Evolutionary conservation across 148 eudicot genomes (phyloP), one percentile per base, ranked within the genome.

Genomic region (Fallopia convolvulus): DNA sequence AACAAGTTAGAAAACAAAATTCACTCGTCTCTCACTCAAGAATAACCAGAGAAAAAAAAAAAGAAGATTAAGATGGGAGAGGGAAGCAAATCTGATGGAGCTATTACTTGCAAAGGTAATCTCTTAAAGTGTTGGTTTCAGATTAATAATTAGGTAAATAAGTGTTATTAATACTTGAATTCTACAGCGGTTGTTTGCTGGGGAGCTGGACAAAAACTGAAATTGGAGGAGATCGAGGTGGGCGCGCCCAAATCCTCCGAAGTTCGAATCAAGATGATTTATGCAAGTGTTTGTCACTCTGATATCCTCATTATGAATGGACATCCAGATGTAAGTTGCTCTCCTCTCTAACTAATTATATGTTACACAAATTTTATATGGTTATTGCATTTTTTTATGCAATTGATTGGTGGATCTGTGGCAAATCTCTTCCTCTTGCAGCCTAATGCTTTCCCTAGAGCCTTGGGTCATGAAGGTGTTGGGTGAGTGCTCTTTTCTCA

Each of bases 391-490:
- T 44, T 9, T 6, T 44, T 44, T 44, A 9, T 9, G 39, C 3
- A 9, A 56, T 20, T 30, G n/a, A 36, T 15, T 26, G 46, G 36
- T 68, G 40, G 71, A 33, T 68, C 18, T n/a, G 60, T 17, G 10
- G 20, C 21, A 10, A 76, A 17, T 61, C 18, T 36, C 58, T 33
- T 18, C 6, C 33, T 76, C 71, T 17, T 21, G 14, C 81, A 88
- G 87, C 83, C 85, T 44, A 23, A 36, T 13, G 42, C 79, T 52
- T 86, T 77, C 77, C 90, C 90, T 0, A 83, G 90, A 75, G 80
- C 80, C 72, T 78, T 76, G 18, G 90, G 90, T 26, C 90, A 88
- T 65, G 89, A 88, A 86, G 90, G 88, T 26, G 88, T 84, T 26
- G 90, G 90, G 90, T 88, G 82, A 74, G 56, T 63, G 9, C 47